phyloP scores from a whole-genome alignment of 1,284 basidiomycete genomes.

The Tilletia caries region DNA sequence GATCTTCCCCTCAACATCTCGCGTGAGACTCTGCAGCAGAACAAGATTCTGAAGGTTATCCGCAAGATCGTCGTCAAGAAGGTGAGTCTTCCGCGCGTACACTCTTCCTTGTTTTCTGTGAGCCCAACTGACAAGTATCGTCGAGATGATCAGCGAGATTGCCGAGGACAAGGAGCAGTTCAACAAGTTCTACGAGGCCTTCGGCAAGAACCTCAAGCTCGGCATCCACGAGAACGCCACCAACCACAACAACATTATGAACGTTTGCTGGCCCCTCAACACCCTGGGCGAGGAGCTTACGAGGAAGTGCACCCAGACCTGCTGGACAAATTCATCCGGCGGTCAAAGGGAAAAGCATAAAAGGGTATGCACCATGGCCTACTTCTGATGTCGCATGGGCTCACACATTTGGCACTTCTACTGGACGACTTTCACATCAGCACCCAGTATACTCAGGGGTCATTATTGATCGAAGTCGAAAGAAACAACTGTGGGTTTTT shows the following conservation, averaged over 20 bases:
- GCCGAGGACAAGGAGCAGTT: slow-evolving; percentile 99
- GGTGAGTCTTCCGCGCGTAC: slow-evolving; percentile 56
- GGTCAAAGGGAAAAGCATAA: too few species aligned
- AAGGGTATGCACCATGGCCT: too few species aligned
- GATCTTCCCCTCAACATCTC: slow-evolving; percentile 99
- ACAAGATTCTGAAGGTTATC: slow-evolving; percentile 99
- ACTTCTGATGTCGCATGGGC: too few species aligned
- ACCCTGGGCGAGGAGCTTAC: too few species aligned
- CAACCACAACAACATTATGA: slow-evolving; percentile 99
- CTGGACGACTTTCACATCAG: too few species aligned
- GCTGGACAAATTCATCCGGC: too few species aligned
- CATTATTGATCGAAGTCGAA: too few species aligned
- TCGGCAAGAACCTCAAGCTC: slow-evolving; percentile 64
- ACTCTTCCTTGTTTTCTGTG: not conserved
- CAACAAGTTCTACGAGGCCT: slow-evolving; percentile 86
- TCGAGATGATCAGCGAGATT: slow-evolving; percentile 93
- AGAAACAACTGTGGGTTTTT: too few species aligned
- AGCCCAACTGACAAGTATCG: slow-evolving; percentile 23
- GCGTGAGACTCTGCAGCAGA: slow-evolving; percentile 98
- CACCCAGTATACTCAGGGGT: too few species aligned
- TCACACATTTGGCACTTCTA: too few species aligned
- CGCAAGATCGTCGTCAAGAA: slow-evolving; percentile 87
- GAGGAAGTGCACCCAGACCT: too few species aligned
- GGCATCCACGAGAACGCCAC: slow-evolving; percentile 99
- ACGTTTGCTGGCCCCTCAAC: too few species aligned